Evolutionary conservation across 129 eudicot genomes (phyloP), one percentile per base, ranked within the genome.

Genomic region (Pittosporum tobira): DNA sequence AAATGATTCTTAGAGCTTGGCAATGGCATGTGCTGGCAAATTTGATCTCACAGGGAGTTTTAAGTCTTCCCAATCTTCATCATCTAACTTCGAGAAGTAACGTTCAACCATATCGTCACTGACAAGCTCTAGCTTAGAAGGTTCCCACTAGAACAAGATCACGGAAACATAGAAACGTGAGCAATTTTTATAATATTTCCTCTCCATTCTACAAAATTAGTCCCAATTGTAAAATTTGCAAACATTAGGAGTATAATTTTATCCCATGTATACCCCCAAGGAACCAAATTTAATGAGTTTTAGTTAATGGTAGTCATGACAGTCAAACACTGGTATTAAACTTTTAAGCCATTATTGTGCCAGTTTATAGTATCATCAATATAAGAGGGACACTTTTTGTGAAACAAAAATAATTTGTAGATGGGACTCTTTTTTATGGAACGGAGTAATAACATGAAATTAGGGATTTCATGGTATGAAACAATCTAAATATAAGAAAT

Each of bases 11-110:
- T 66, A 86, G 59, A 91, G 96, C 74, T 91, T 91, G n/a, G 99
- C 94, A 69, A 91, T 78, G 73, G 94, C 90, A 67, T 69, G 71
- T 43, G 78, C 57, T 57, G 96, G 96, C 68, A 87, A 65, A 52
- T 77, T 81, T 54, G 88, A 74, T 54, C 94, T 83, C 31, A 69
- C 60, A 20, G 96, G 94, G 64, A 91, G 84, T 34, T 81, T 79
- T 11, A 91, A 61, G 66, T 91, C 99, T 66, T 76, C 81, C 94
- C 89, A 83, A 14, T 74, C 90, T 58, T 74, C 83, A 53, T 72
- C 87, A 13, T 77, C 67, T 49, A 72, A 56, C 67, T 68, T 79
- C 14, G 79, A 59, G 81, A 86, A 91, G 73, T 87, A 84, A 19
- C 47, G 64, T 22, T 83, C 88, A 43, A 86, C 94, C 94, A 83